Base-by-base conservation (phyloP, 441 rosid species). In the Mallotus repandus region DNA sequence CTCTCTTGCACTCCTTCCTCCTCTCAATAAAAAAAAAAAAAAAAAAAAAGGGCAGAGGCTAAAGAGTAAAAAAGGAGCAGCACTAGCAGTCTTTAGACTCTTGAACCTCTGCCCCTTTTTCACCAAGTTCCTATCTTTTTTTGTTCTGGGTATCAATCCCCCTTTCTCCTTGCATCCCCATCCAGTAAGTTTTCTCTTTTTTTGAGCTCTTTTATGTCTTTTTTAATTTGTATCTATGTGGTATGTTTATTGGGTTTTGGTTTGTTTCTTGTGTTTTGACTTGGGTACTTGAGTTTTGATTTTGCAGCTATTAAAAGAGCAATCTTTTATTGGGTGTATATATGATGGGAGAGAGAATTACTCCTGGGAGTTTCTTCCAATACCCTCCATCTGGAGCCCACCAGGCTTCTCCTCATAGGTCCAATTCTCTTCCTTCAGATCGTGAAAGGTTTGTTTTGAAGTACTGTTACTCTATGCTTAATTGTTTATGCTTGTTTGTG, bases 341-440 rank as follows among this genome's bases (percentile, higher is more conserved):
- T 70, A 85, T 83, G 83, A 92, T 95, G 96, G 98, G 89, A 62
- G 98, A 92, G 73, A 91, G 97, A 86, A 91, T 95, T 79, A 86
- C 83, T 66, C 87, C 94, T 0, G 96, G 98, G 69, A 91, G 97
- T 79, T 95, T 81, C 91, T 92, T 89, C 76, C 98, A 92, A 83
- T 89, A 81, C 72, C 93, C 98, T 67, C 95, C 93, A 11, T 84
- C 96, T 18, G 97, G 91, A 43, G 78, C 81, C 74, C 97, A 84
- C 52, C 97, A 84, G 61, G 97, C 96, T 82, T 91, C 99, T 84
- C 96, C 98, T 63, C 93, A 84, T 76, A 86, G 99, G 85, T 79
- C 92, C 18, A 87, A 85, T 77, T 85, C 97, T 80, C 75, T 86
- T 60, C 89, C 94, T 49, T 57, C 87, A 80, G 96, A 90, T 86